Conservation (phyloP, 2,329 filamentous ascomycete species). For the Chalara sp. region DNA sequence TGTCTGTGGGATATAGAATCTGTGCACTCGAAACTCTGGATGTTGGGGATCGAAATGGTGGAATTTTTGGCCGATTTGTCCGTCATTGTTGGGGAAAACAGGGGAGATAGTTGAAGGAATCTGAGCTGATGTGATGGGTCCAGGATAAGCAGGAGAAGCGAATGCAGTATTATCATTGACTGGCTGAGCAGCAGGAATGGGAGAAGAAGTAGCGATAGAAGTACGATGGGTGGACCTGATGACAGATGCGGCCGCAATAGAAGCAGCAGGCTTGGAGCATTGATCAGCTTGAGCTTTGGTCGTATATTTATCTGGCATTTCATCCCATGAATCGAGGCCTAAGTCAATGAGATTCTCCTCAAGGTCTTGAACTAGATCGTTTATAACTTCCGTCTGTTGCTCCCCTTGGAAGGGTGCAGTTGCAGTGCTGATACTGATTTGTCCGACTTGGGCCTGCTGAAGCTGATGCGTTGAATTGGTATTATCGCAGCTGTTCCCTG, state of each 20-base stretch:
- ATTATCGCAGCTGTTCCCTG: background rate
- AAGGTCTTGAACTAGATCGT: background rate
- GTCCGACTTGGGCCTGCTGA: background rate
- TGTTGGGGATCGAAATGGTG: background rate
- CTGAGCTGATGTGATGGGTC: background rate
- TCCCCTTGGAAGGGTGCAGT: background rate
- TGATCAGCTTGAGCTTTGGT: background rate
- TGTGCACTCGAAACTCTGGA: background rate
- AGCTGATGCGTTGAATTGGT: background rate
- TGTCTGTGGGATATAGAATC: conserved; percentile 12
- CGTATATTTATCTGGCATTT: background rate
- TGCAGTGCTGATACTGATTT: background rate
- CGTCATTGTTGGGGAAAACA: background rate
- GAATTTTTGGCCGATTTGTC: background rate
- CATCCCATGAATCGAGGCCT: background rate
- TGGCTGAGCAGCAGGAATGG: too few species aligned
- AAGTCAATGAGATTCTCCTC: background rate
- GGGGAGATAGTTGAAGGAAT: background rate
- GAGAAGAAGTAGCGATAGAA: too few species aligned
- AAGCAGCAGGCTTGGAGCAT: background rate
- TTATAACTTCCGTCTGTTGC: background rate
- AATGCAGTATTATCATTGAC: background rate
- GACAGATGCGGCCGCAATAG: too few species aligned
- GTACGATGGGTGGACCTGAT: too few species aligned
- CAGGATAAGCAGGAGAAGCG: background rate